phyloP scores from a whole-genome alignment of 169 alveolate species.

The Plasmodium knowlesi region DNA sequence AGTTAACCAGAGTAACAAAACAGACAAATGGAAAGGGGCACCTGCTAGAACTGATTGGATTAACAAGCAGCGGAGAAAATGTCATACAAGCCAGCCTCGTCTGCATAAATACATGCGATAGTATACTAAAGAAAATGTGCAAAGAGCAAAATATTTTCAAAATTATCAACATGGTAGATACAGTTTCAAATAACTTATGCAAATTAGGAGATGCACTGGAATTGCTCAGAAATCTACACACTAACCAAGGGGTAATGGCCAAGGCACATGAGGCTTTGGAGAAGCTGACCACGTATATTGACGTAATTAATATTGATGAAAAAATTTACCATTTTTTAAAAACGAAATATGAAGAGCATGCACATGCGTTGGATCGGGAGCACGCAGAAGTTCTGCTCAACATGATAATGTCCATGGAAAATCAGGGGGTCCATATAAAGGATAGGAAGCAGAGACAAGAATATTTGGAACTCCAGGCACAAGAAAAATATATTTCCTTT shows the following conservation, averaged over 20 bases:
- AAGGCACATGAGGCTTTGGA: conserved; percentile 81
- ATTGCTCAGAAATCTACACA: conserved; percentile 80
- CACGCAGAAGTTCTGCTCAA: conserved; percentile 79
- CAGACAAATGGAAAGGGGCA: conserved; percentile 2
- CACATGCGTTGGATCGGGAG: conserved; percentile 69
- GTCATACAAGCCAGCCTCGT: conserved; percentile 8
- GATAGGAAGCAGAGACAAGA: conserved; percentile 28
- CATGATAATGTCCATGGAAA: conserved; percentile 85
- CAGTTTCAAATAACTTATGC: conserved; percentile 82
- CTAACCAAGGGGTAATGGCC: conserved; percentile 73
- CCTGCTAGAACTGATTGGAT: conserved; percentile 50
- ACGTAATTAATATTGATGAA: conserved; percentile 79
- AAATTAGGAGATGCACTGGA: conserved; percentile 85
- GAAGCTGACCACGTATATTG: conserved; percentile 77
- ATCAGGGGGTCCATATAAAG: conserved; percentile 84
- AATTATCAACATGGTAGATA: conserved; percentile 79
- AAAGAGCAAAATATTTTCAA: conserved; percentile 42
- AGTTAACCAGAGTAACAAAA: neutral
- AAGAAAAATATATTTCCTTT: conserved; percentile 28
- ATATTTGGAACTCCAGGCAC: conserved; percentile 73
- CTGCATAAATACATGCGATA: conserved; percentile 48
- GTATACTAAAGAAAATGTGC: conserved; percentile 31
- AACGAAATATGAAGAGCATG: conserved; percentile 71
- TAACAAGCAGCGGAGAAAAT: conserved; percentile 21
- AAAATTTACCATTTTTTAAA: conserved; percentile 75